phyloP scores from a whole-genome alignment of 2,329 filamentous ascomycete genomes.

The Neopestalotiopsis sp. region DNA sequence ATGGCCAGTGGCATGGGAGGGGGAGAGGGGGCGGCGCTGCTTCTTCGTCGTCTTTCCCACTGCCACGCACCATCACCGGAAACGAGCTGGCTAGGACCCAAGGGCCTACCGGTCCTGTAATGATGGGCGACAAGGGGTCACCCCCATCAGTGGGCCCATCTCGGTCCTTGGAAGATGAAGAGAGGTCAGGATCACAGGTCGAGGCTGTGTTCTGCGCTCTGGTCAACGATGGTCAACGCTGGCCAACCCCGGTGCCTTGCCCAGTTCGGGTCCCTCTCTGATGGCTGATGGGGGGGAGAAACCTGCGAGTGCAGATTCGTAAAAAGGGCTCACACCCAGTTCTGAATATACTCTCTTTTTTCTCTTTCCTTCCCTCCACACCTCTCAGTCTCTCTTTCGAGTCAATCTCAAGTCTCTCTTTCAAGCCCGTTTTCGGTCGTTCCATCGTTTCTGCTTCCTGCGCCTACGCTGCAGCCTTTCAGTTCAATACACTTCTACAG shows the following conservation, averaged over 20 bases:
- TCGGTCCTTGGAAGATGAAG: slow-evolving; percentile 17
- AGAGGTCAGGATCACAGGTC: slow-evolving; percentile 8
- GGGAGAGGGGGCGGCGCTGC: background rate
- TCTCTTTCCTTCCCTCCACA: slow-evolving; percentile 19
- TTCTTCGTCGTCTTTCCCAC: background rate
- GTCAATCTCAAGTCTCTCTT: slow-evolving; percentile 33
- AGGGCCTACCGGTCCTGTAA: slow-evolving; percentile 14
- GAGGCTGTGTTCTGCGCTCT: slow-evolving; percentile 16
- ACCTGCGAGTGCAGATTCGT: slow-evolving; percentile 19
- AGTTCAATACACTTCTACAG: slow-evolving; percentile 26
- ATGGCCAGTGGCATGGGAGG: background rate
- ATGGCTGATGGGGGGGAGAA: background rate
- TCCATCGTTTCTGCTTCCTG: slow-evolving; percentile 29
- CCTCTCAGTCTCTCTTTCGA: slow-evolving; percentile 20
- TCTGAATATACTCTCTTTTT: slow-evolving; percentile 28
- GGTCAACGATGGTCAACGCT: background rate
- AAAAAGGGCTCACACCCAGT: slow-evolving; percentile 32
- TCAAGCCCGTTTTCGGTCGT: slow-evolving; percentile 34
- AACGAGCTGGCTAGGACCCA: slow-evolving; percentile 10
- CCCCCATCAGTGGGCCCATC: slow-evolving; percentile 2
- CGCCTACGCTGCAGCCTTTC: slow-evolving; percentile 33
- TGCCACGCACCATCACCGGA: slow-evolving; percentile 6
- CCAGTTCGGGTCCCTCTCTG: background rate
- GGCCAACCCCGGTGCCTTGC: background rate
- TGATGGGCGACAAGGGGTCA: slow-evolving; percentile 13